phyloP scores from a whole-genome alignment of 2,329 filamentous ascomycete genomes.

The Paecilomyces fulvus region DNA sequence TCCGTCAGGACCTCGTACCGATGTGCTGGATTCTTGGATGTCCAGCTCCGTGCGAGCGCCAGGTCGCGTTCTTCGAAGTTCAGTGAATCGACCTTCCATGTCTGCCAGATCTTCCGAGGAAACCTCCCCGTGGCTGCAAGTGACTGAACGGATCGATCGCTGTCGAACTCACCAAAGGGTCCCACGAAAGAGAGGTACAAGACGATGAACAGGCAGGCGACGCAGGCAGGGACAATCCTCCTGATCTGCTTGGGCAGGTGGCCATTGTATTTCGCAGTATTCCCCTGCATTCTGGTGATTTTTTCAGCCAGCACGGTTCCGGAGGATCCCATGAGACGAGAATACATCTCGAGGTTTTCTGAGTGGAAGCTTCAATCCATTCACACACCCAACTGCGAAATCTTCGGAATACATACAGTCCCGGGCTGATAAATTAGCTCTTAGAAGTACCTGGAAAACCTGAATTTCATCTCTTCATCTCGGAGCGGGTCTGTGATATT shows the following conservation, averaged over 20 bases:
- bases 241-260: conserved; percentile 36
- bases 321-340: not conserved
- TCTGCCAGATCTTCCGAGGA: conserved; percentile 67
- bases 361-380: not conserved
- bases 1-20: conserved; percentile 65
- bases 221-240: conserved; percentile 40
- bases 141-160: conserved; percentile 7
- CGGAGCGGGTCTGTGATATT: not conserved
- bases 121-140: conserved; percentile 33
- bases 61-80: conserved; percentile 58
- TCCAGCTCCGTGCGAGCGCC: conserved; percentile 55
- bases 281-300: not conserved
- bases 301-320: not conserved
- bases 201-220: conserved; percentile 37
- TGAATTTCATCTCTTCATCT: not conserved
- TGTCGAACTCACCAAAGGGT: conserved; percentile 18
- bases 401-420: not conserved
- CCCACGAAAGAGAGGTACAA: conserved; percentile 42
- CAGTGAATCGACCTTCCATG: conserved; percentile 63
- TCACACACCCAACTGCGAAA: not conserved
- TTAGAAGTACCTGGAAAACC: not conserved
- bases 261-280: not conserved
- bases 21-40: conserved; percentile 55
- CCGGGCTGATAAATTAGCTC: not conserved
- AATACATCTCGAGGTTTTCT: not conserved